Percentiles rank a stretch among this genome's conserved stretches.
Evolutionary conservation across 352 stramenopile genomes (phyloP).

Genomic region (Globisporangium polare): DNA sequence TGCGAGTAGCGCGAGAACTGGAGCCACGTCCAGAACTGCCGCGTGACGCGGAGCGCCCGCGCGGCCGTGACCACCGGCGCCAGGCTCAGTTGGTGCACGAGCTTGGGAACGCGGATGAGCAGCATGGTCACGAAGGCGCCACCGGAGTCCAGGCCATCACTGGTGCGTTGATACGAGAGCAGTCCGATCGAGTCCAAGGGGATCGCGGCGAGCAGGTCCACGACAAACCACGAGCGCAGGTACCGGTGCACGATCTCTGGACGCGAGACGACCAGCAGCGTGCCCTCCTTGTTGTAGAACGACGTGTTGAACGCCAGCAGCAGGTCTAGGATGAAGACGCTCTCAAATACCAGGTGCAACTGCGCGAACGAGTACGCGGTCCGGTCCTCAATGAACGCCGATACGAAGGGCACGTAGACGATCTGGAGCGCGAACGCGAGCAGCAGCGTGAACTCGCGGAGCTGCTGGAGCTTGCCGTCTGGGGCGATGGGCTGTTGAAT

Average conservation of each 20-base stretch:
- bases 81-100: constrained; percentile 3
- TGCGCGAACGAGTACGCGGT: background rate
- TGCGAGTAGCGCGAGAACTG: constrained; percentile 17
- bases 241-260: constrained; percentile 7
- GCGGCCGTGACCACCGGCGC: background rate
- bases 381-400: background rate
- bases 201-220: constrained; percentile 4
- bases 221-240: constrained; percentile 5
- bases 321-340: background rate
- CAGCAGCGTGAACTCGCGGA: background rate
- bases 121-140: background rate
- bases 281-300: constrained; percentile 10
- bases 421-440: background rate
- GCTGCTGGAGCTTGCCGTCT: background rate
- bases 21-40: constrained; percentile 6
- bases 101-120: background rate
- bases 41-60: background rate
- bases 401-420: constrained; percentile 3
- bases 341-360: background rate
- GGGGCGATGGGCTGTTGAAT: constrained; percentile 1
- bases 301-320: constrained; percentile 13
- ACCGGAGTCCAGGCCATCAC: background rate
- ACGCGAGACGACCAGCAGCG: constrained; percentile 3
- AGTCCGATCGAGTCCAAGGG: background rate
- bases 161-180: background rate